Evolutionary conservation across 1,139 yeast species (phyloP).

Genomic region (Zygosaccharomyces sapae): DNA sequence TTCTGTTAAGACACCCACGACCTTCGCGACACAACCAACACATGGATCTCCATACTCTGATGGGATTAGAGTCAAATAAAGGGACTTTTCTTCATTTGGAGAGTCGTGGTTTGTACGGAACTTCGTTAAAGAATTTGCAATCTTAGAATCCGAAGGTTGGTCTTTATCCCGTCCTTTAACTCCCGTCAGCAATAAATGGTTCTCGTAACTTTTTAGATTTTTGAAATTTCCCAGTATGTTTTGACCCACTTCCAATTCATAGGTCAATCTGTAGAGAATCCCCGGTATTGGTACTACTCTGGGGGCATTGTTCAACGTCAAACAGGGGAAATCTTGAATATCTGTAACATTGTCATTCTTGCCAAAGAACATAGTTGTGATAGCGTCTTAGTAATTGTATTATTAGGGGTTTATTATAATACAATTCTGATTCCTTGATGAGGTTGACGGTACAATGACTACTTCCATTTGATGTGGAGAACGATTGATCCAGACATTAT

Average conservation of each 20-base stretch:
- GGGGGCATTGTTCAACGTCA: conserved; percentile 20
- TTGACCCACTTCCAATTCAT: conserved; percentile 48
- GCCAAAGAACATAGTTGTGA: conserved; percentile 4
- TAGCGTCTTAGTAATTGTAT: not conserved
- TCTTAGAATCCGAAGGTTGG: conserved; percentile 30
- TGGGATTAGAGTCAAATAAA: conserved; percentile 36
- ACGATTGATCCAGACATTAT: not conserved
- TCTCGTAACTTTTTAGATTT: conserved; percentile 20
- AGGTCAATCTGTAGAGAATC: conserved; percentile 53
- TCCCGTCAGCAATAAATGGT: conserved; percentile 17
- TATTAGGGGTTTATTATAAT: not conserved
- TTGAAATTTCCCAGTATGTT: conserved; percentile 40
- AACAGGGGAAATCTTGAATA: conserved; percentile 19
- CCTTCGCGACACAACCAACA: conserved; percentile 47
- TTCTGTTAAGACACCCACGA: conserved; percentile 50
- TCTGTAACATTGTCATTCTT: not conserved
- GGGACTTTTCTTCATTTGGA: conserved; percentile 37
- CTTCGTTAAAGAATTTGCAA: conserved; percentile 26
- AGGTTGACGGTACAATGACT: not conserved
- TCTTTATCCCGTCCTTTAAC: conserved; percentile 39
- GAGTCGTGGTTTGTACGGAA: conserved; percentile 27
- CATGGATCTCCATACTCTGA: conserved; percentile 25
- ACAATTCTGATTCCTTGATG: not conserved
- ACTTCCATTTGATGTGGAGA: conserved; percentile 1
- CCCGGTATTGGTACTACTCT: conserved; percentile 55